phyloP scores from a whole-genome alignment of 2,329 filamentous ascomycete genomes.

The Trematosphaeria pertusa region DNA sequence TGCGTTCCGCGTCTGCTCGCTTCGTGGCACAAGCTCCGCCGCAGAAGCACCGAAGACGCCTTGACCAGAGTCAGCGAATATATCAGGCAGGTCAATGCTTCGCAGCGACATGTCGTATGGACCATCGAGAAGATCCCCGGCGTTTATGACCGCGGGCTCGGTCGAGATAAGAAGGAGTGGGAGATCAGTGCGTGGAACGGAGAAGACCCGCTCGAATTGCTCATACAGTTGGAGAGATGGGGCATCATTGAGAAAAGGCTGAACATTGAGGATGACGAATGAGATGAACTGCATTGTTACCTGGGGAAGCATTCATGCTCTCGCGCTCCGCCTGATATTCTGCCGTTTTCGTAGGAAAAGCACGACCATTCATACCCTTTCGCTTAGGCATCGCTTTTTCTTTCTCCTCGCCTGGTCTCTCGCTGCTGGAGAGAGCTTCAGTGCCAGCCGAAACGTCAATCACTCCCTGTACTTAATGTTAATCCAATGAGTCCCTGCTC shows the following conservation, averaged over 20 bases:
- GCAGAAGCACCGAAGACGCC: constrained; percentile 20
- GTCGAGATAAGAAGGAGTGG: constrained; percentile 27
- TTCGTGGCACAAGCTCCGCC: constrained; percentile 20
- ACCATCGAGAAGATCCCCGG: constrained; percentile 33
- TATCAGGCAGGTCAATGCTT: constrained; percentile 26
- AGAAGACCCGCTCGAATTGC: constrained; percentile 29
- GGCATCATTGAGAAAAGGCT: constrained; percentile 30
- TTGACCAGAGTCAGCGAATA: constrained; percentile 28
- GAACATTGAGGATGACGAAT: constrained; percentile 28
- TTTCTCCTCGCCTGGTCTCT: too few relatives aligned
- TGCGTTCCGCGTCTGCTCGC: constrained; percentile 12
- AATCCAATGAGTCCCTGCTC: too few relatives aligned
- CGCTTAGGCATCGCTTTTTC: too few relatives aligned
- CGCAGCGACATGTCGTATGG: constrained; percentile 28
- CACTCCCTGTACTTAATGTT: too few relatives aligned
- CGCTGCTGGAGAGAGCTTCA: too few relatives aligned
- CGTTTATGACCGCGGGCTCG: constrained; percentile 25
- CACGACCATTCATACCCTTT: too few relatives aligned
- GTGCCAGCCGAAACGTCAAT: too few relatives aligned
- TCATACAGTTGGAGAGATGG: constrained; percentile 32
- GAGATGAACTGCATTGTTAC: too few relatives aligned
- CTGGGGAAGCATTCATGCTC: too few relatives aligned
- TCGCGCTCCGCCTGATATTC: too few relatives aligned
- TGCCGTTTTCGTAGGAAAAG: too few relatives aligned
- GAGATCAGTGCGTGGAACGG: constrained; percentile 34